phyloP scores from a whole-genome alignment of 768 basidiomycete genomes.

The Tricholoma saponaceum region DNA sequence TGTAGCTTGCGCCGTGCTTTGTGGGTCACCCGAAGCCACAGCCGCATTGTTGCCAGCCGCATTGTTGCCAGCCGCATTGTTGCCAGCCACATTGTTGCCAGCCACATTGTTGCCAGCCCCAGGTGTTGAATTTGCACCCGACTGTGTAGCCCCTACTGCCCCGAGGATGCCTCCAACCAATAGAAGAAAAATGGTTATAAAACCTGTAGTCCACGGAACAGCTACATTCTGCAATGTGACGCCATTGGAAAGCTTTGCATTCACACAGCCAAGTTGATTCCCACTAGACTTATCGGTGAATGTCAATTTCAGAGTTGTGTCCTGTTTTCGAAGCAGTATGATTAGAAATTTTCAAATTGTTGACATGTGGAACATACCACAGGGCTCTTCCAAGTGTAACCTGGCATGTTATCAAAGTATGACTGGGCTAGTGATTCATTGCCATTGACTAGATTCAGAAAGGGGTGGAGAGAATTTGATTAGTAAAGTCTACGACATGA shows the following conservation, averaged over 20 bases:
- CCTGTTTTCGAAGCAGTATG: background rate
- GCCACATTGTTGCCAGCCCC: background rate
- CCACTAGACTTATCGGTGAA: background rate
- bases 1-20: background rate
- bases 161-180: background rate
- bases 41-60: background rate
- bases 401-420: background rate
- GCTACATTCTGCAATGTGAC: background rate
- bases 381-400: background rate
- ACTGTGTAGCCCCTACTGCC: background rate
- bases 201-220: background rate
- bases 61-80: background rate
- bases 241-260: background rate
- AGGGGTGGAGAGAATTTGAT: background rate
- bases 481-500: background rate
- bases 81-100: background rate
- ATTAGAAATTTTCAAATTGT: background rate
- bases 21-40: background rate
- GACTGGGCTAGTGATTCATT: background rate
- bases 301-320: background rate
- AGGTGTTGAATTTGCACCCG: background rate
- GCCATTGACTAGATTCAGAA: background rate
- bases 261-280: background rate
- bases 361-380: background rate
- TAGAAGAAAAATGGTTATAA: background rate